Conservation (phyloP, 1,284 basidiomycete genomes). For the Cryptococcus sp. region DNA sequence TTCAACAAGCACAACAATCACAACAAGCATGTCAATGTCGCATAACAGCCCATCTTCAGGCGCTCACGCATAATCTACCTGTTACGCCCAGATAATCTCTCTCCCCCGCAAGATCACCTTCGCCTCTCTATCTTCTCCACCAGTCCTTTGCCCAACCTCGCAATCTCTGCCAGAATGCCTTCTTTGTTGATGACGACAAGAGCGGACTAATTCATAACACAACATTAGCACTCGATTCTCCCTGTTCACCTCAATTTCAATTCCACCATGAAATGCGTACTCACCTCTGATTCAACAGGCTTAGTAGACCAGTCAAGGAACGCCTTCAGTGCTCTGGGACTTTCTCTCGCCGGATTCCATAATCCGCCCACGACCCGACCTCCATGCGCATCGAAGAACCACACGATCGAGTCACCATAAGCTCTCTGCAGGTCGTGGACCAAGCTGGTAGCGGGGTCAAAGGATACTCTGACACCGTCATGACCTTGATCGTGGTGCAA, state of each 20-base stretch:
- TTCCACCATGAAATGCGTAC: conserved; percentile 5
- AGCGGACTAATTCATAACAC: conserved; percentile 49
- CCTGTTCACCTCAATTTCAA: not conserved
- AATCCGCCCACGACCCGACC: conserved; percentile 78
- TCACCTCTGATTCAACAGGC: conserved; percentile 54
- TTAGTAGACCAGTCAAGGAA: conserved; percentile 74
- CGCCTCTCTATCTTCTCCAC: conserved; percentile 58
- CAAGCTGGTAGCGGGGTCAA: conserved; percentile 75
- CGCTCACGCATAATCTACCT: not conserved
- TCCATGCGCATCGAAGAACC: conserved; percentile 85
- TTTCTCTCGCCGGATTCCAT: conserved; percentile 70
- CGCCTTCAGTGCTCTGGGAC: conserved; percentile 70
- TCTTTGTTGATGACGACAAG: conserved; percentile 71
- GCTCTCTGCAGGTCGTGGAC: conserved; percentile 61
- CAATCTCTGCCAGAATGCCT: conserved; percentile 73
- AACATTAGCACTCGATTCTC: conserved; percentile 3
- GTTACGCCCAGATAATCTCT: no score
- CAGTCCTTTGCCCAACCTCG: conserved; percentile 73
- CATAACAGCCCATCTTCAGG: not conserved
- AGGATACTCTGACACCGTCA: conserved; percentile 62
- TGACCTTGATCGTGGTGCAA: conserved; percentile 22
- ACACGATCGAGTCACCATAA: conserved; percentile 74
- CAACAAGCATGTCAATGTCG: not conserved
- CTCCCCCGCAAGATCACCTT: not conserved
- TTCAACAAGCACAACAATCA: no score